Evolutionary conservation across 1,284 basidiomycete species (phyloP).

Genomic region (Polyporus tsugae): DNA sequence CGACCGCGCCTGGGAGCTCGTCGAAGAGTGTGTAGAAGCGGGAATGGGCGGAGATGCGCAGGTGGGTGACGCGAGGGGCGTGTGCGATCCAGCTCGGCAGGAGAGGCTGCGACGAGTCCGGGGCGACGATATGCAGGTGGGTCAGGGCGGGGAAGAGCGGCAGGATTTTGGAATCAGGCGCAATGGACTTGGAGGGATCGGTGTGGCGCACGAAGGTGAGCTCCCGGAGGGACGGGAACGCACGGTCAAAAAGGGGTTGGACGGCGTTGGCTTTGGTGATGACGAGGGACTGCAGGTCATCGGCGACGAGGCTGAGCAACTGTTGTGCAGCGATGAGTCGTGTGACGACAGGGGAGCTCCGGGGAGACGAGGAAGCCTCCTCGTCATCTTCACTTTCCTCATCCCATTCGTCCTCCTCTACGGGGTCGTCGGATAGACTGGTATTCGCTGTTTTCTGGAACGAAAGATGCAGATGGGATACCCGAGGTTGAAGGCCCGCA

Average conservation of each 20-base stretch:
- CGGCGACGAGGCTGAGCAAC: slow-evolving; percentile 12
- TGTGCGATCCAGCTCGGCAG: slow-evolving; percentile 4
- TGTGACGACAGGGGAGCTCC: background rate
- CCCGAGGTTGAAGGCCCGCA: background rate
- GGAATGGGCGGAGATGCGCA: slow-evolving; percentile 10
- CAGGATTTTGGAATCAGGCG: background rate
- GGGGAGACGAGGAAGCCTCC: background rate
- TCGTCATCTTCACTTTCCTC: slow-evolving; percentile 1
- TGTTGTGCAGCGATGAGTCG: background rate
- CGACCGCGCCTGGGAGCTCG: slow-evolving; percentile 2
- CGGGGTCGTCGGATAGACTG: too few relatives aligned
- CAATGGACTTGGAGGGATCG: background rate
- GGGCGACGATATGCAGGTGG: slow-evolving; percentile 19
- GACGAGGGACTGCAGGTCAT: slow-evolving; percentile 12
- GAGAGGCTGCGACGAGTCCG: background rate
- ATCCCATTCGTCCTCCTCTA: background rate
- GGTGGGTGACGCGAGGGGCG: slow-evolving; percentile 16
- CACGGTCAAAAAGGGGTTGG: background rate
- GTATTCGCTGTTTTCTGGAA: background rate
- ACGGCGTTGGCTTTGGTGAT: background rate
- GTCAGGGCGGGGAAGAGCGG: slow-evolving; percentile 19
- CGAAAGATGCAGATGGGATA: background rate
- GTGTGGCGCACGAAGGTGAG: slow-evolving; percentile 13
- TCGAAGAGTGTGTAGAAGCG: background rate
- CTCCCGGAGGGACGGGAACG: slow-evolving; percentile 17